Evolutionary conservation across 2,329 filamentous ascomycete genomes (phyloP).

Genomic region (Ceratocystis destructans): DNA sequence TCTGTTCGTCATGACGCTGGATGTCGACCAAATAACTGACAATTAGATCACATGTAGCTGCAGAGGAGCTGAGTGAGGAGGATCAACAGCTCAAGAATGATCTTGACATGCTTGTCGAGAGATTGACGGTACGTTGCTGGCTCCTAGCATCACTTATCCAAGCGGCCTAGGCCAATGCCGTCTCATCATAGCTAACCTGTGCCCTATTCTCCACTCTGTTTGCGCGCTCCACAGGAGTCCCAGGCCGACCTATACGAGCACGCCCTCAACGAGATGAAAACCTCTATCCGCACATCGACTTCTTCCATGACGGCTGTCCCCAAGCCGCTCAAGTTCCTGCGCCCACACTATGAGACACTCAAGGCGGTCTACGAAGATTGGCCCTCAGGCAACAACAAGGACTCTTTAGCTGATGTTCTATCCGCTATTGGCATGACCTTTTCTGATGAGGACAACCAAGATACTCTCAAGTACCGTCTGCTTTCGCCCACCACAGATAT

Average conservation of each 20-base stretch:
- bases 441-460: conserved; percentile 87
- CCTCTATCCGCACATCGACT: conserved; percentile 96
- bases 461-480: conserved; percentile 90
- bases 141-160: background rate
- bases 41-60: conserved; percentile 23
- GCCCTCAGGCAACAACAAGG: conserved; percentile 73
- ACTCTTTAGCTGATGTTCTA: conserved; percentile 80
- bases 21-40: conserved; percentile 7
- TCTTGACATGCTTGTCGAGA: conserved; percentile 94
- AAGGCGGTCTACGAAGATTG: conserved; percentile 81
- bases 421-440: conserved; percentile 99
- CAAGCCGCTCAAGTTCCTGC: conserved; percentile 93
- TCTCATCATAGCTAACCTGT: background rate
- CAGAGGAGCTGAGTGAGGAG: conserved; percentile 91
- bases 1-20: conserved; percentile 5
- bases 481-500: conserved; percentile 84
- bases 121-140: conserved; percentile 55
- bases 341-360: conserved; percentile 88
- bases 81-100: conserved; percentile 97
- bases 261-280: conserved; percentile 91
- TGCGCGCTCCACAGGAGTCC: conserved; percentile 49
- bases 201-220: background rate
- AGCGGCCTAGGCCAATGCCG: conserved; percentile 4
- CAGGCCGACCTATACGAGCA: conserved; percentile 81
- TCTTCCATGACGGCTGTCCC: conserved; percentile 99